A percentile compares a stretch with the other conserved stretches of the same genome.
Evolutionary conservation across 1,139 yeast genomes (phyloP).

Genomic region (Diutina rugosa): DNA sequence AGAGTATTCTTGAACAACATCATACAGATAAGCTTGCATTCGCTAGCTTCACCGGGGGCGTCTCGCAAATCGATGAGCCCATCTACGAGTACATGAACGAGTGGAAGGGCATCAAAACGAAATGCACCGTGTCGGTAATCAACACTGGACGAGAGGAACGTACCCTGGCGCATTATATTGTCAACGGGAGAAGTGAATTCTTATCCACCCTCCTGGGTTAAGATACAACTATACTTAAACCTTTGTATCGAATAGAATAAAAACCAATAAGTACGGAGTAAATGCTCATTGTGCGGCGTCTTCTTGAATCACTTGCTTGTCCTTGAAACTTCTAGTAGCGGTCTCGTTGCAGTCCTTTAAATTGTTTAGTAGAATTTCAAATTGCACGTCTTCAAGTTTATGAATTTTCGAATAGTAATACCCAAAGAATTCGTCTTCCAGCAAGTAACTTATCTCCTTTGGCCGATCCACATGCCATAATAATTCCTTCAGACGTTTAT

Average conservation of each 20-base stretch:
- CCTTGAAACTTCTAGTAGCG: slow-evolving; percentile 33
- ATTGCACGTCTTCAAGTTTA: slow-evolving; percentile 32
- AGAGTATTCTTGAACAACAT: neutral
- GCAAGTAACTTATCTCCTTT: slow-evolving; percentile 19
- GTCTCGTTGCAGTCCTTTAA: slow-evolving; percentile 43
- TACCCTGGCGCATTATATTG: slow-evolving; percentile 56
- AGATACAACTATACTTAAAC: neutral
- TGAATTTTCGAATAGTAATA: slow-evolving; percentile 43
- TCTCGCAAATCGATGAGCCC: slow-evolving; percentile 59
- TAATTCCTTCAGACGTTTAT: slow-evolving; percentile 64
- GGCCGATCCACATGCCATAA: slow-evolving; percentile 57
- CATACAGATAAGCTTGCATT: neutral
- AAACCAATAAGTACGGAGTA: neutral
- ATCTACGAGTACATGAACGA: slow-evolving; percentile 48
- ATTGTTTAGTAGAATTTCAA: slow-evolving; percentile 24
- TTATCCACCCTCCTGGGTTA: slow-evolving; percentile 13
- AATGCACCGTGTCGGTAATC: slow-evolving; percentile 51
- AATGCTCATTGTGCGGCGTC: neutral
- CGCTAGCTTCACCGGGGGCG: slow-evolving; percentile 53
- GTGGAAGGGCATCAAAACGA: slow-evolving; percentile 22
- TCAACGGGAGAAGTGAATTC: slow-evolving; percentile 70
- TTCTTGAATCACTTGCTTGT: slow-evolving; percentile 6
- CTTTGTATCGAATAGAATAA: neutral
- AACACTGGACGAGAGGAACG: slow-evolving; percentile 22
- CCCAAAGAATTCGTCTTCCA: slow-evolving; percentile 44